Conservation (phyloP, 805 yeast species). For the Saturnispora sanitii region DNA sequence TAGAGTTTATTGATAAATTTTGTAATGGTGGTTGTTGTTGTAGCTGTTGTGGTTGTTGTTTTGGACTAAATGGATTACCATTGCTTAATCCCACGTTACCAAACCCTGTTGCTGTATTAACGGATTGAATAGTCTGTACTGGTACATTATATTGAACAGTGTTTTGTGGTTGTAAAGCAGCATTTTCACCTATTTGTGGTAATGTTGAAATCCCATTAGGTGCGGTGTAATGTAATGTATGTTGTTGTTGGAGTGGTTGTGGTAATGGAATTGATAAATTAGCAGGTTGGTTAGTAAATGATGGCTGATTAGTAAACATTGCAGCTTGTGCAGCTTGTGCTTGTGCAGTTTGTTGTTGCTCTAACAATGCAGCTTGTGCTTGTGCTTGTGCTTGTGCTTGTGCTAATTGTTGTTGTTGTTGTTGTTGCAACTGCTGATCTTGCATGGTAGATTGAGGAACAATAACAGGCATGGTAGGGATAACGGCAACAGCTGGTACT, state of each 20-base stretch:
- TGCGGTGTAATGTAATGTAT: conserved; percentile 5
- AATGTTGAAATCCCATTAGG: conserved; percentile 6
- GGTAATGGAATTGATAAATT: conserved; percentile 1
- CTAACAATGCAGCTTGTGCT: too few species aligned
- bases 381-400: background rate
- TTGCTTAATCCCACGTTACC: background rate
- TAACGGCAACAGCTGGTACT: background rate
- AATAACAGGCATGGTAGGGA: background rate
- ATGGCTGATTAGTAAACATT: conserved; percentile 1
- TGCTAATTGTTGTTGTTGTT: conserved; percentile 1
- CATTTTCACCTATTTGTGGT: conserved; percentile 6
- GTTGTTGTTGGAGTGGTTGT: conserved; percentile 1
- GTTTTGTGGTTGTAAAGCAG: background rate
- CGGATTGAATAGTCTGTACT: too few species aligned
- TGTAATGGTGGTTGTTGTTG: background rate
- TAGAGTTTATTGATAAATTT: conserved; percentile 2
- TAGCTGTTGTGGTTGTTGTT: background rate
- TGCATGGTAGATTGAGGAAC: conserved; percentile 2
- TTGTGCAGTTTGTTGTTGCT: conserved; percentile 1
- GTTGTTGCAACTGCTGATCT: conserved; percentile 1
- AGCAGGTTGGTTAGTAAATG: conserved; percentile 2
- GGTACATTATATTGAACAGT: background rate
- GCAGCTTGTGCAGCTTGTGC: background rate
- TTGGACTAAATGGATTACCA: background rate
- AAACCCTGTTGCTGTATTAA: background rate